phyloP scores from a whole-genome alignment of 2,329 filamentous ascomycete genomes.

The Alternaria infectoria region DNA sequence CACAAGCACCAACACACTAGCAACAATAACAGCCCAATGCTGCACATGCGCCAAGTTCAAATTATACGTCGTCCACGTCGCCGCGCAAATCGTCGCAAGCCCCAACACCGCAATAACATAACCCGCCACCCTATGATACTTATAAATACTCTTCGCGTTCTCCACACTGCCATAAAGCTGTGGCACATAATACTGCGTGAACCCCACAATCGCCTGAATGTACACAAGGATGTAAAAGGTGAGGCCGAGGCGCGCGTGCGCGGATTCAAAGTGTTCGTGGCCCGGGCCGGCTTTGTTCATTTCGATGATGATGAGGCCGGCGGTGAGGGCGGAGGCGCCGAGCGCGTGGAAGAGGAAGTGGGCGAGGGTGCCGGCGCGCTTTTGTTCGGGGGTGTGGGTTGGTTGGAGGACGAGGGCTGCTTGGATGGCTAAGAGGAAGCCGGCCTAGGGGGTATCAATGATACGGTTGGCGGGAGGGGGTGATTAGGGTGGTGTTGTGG shows the following conservation, averaged over 20 bases:
- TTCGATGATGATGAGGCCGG: conserved; percentile 75
- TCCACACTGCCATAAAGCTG: conserved; percentile 77
- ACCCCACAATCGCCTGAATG: conserved; percentile 77
- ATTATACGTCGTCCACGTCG: conserved; percentile 79
- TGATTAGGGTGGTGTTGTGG: conserved; percentile 13
- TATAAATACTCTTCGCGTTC: conserved; percentile 83
- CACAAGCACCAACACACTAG: conserved; percentile 68
- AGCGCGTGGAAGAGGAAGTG: conserved; percentile 76
- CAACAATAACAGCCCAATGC: conserved; percentile 76
- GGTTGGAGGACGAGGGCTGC: conserved; percentile 87
- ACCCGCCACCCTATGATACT: conserved; percentile 82
- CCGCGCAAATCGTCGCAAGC: conserved; percentile 74
- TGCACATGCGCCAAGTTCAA: conserved; percentile 71
- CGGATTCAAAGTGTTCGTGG: conserved; percentile 76
- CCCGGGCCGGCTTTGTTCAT: conserved; percentile 78
- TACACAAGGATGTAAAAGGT: conserved; percentile 72
- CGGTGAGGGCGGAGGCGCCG: conserved; percentile 66
- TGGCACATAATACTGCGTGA: conserved; percentile 82
- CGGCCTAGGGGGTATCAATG: conserved; percentile 54
- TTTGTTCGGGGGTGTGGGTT: conserved; percentile 78
- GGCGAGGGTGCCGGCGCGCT: conserved; percentile 65
- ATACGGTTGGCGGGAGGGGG: conserved; percentile 18
- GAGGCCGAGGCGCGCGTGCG: conserved; percentile 84
- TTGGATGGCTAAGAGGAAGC: conserved; percentile 77
- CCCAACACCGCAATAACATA: conserved; percentile 76